Percentiles rank a stretch among this genome's conserved stretches.
Evolutionary conservation across 345 rosid genomes (phyloP).

Genomic region (Turritis glabra): DNA sequence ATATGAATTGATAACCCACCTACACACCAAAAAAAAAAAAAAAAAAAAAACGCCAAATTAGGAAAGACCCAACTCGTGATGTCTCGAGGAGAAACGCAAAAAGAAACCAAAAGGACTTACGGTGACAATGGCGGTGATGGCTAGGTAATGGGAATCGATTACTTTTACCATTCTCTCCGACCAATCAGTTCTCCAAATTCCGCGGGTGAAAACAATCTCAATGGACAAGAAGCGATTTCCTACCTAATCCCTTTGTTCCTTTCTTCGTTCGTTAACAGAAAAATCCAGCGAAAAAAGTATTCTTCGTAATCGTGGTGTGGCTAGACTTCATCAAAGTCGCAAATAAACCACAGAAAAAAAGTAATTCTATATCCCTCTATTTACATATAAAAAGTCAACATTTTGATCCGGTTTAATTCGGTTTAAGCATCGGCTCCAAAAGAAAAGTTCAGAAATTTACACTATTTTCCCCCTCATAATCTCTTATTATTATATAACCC

Average conservation of each 20-base stretch:
- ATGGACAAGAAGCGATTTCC: too few relatives aligned
- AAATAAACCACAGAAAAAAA: neutral
- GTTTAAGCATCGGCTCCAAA: neutral
- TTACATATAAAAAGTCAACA: neutral
- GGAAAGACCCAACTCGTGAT: neutral
- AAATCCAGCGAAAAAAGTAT: neutral
- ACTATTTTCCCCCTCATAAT: neutral
- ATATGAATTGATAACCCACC: conserved; percentile 76
- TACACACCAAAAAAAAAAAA: conserved; percentile 10
- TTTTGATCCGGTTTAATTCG: conserved; percentile 9
- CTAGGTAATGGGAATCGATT: conserved; percentile 77
- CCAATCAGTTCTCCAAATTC: neutral
- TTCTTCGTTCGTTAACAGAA: neutral
- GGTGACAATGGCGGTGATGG: conserved; percentile 55
- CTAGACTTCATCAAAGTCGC: neutral
- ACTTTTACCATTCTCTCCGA: conserved; percentile 61
- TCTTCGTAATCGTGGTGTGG: neutral
- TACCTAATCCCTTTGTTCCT: neutral
- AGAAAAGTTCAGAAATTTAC: neutral
- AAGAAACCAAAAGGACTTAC: conserved; percentile 34
- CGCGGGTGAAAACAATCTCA: too few relatives aligned
- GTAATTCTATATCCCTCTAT: too few relatives aligned
- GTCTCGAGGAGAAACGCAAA: neutral
- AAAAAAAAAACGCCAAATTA: neutral
- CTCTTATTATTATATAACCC: too few relatives aligned